These are phyloP conservation scores for Triticum aestivum DNA, from an alignment of 176 grass and related monocot genomes.

Conservation along the genomic window DNA sequence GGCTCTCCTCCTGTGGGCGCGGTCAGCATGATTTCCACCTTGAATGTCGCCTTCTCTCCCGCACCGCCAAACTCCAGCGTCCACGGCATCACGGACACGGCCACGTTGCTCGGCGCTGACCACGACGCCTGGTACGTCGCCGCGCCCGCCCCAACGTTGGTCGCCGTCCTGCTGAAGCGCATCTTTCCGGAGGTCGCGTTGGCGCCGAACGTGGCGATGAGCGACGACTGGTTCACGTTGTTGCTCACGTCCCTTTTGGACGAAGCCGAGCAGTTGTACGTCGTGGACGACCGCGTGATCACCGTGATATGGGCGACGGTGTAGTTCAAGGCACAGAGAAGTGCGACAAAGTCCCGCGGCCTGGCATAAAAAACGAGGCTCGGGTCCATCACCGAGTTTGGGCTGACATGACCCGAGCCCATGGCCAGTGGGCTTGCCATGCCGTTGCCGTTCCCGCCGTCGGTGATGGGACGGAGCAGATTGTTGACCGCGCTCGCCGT, in stretches of 20 bases:
- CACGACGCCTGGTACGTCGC: not conserved
- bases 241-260: not conserved
- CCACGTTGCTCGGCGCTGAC: constrained; percentile 17
- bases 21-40: constrained; percentile 13
- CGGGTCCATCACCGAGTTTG: constrained; percentile 58
- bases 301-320: constrained; percentile 47
- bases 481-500: constrained; percentile 35
- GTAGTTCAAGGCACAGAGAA: constrained; percentile 61
- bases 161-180: constrained; percentile 34
- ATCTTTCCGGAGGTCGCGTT: constrained; percentile 9
- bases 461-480: constrained; percentile 23
- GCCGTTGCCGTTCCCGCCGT: not conserved
- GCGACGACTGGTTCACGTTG: constrained; percentile 49
- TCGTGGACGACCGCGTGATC: constrained; percentile 33
- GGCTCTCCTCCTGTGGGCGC: not conserved
- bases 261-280: constrained; percentile 28
- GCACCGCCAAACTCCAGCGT: constrained; percentile 18
- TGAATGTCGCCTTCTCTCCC: constrained; percentile 28
- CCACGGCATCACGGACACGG: constrained; percentile 4
- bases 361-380: constrained; percentile 58
- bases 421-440: constrained; percentile 46
- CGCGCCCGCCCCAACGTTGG: constrained; percentile 2
- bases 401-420: constrained; percentile 56
- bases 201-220: constrained; percentile 26
- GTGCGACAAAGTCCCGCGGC: constrained; percentile 37